A percentile compares a stretch with the other conserved stretches of the same genome.
Evolutionary conservation across 2,329 filamentous ascomycete species (phyloP).

Genomic region (Sarocladiaceae sp.): DNA sequence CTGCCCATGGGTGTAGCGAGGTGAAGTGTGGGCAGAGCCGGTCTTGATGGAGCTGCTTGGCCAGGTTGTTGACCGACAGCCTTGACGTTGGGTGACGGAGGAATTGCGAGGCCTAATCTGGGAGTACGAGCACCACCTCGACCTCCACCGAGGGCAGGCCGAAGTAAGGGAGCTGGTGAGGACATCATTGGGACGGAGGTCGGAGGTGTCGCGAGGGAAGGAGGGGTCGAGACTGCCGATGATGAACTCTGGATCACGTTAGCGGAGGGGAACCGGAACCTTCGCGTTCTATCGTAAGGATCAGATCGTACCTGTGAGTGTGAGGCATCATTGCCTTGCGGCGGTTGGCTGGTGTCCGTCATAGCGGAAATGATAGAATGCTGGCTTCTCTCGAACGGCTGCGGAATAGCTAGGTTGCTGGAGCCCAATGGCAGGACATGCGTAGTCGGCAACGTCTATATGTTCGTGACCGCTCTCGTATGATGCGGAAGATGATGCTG

Average conservation of each 20-base stretch:
- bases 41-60: slow-evolving; percentile 29
- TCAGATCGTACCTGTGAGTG: slow-evolving; percentile 9
- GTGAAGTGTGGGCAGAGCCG: slow-evolving; percentile 73
- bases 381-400: slow-evolving; percentile 1
- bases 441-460: too few relatives aligned
- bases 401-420: neutral
- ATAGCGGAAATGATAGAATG: neutral
- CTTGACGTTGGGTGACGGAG: slow-evolving; percentile 77
- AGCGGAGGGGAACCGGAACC: neutral
- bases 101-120: slow-evolving; percentile 83
- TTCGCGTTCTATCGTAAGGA: neutral
- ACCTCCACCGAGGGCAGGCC: slow-evolving; percentile 73
- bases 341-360: slow-evolving; percentile 6
- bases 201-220: slow-evolving; percentile 28
- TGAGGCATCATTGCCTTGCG: slow-evolving; percentile 10
- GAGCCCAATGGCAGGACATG: too few relatives aligned
- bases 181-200: slow-evolving; percentile 56
- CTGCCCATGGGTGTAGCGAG: slow-evolving; percentile 87
- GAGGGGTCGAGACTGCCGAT: slow-evolving; percentile 19
- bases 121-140: slow-evolving; percentile 64
- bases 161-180: slow-evolving; percentile 73
- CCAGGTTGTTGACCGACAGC: slow-evolving; percentile 54
- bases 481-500: neutral
- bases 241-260: slow-evolving; percentile 8
- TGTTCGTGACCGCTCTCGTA: neutral